Base-by-base conservation (phyloP, 2,329 filamentous ascomycete species). In the Calonectria multiphialidica region DNA sequence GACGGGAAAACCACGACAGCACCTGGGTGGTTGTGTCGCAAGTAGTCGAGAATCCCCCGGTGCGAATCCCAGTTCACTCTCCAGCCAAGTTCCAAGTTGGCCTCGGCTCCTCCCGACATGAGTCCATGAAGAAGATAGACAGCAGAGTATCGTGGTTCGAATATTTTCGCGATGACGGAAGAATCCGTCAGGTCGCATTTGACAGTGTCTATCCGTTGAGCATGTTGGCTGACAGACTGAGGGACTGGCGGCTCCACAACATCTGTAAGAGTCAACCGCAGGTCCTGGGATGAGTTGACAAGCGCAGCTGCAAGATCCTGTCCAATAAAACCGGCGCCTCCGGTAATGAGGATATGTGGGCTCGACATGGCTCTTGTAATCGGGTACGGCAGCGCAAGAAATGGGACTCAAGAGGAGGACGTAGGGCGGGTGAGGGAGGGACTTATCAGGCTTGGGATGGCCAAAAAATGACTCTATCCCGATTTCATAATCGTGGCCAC, bases 51-150 rank as follows among this genome's bases (percentile, higher is more conserved):
- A 3, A 92, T 79, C 44, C 82, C 81, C 23, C 87, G 84, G 4
- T 89, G 89, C 7, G 87, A 88, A 72, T 91, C 89, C 61, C 90
- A 85, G 77, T 92, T 92, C 61, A 91, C 90, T 49, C 83, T 85
- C 77, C 90, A 85, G 1, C 90, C 66, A 85, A 86, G 76, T 84
- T 89, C 79, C 85, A 90, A 81, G 53, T 91, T 89, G 37, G 88
- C 88, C 82, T 92, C 90, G 9, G 89, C 87, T 18, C 90, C 90
- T 30, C 87, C 87, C 0, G 89, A 91, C 90, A 92, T 92, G 81
- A 92, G 89, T 59, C 90, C 90, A 77, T 92, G 90, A 72, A 92
- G 88, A 55, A 91, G 86, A 78, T 90, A 92, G 55, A 89, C 85
- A 21, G 86, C 84, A 42, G 86, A 83, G 37, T 87, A 82, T 3